Evolutionary conservation across 768 basidiomycete species (phyloP), one percentile per base, ranked within the genome.

Genomic region (Kwoniella heveanensis): DNA sequence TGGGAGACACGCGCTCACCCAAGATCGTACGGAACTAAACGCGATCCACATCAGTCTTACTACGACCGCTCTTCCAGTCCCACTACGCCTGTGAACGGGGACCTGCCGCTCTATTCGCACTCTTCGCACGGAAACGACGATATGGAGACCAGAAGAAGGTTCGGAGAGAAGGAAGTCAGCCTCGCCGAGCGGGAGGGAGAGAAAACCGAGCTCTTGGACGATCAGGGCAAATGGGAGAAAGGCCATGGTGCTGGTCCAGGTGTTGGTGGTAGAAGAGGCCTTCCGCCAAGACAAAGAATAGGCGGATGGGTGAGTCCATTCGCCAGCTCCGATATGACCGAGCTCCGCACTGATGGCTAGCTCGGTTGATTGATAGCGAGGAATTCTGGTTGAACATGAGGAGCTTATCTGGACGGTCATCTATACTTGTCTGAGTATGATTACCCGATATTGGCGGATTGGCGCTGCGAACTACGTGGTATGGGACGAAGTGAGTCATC

Each of bases 371-470:
- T 25, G 9, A 0, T 58, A 79, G 77, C 50, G 68, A 37, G 78
- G 76, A 7, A 66, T 76, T 46, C 65, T 77, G 53, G 54, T 72
- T 26, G 75, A 79, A 25, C 69, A 81, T 60, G 77, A 79, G 36
- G 80, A 81, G 52, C 67, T 71, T 59, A 66, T 79, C 29, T 78
- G 74, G 70, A 74, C 76, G n/a, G 63, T 88, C 57, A 82, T 92
- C 39, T 99, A 98, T 83, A 96, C 94, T 46, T 85, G 95, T 30
- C 86, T 97, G 49, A 88, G 92, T 12, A 93, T 95, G 83, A 92
- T 90, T 86, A 96, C 95, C 5, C 88, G 94, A 27, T 95, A 90
- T 80, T 89, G 94, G 83, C 86, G 88, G 71, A 99, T 99, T 51
- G 95, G 96, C 13, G 86, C 87, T 60, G 85, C 90, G 32, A 85